Base-by-base conservation (phyloP, 1,139 yeast species). In the Candida sp. region DNA sequence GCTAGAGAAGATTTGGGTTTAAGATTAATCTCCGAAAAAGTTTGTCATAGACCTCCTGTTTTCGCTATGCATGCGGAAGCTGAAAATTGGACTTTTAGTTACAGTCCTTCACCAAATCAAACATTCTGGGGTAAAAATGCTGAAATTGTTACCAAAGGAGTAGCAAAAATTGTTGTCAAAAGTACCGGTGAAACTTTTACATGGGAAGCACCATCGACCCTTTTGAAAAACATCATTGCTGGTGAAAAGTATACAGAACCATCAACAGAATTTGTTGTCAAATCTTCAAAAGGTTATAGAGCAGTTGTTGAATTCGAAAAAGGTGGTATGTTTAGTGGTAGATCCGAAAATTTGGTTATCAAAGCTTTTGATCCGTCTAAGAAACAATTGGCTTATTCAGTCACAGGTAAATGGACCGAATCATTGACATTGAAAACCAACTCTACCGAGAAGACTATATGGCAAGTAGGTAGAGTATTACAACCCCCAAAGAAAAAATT, bases 221-320 rank as follows among this genome's bases (percentile, higher is more conserved):
- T 88, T 58, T 68, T 93, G 57, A 84, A 93, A 55, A 91, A 91
- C 57, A 75, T 93, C 43, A 83, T 93, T 57, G 96, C 97, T 3
- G 99, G 99, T 27, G 98, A 93, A 56, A 87, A 89, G 61, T 93
- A 90, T 61, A 73, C 89, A 11, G 99, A 93, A 60, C 99, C 99
- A 2, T 73, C 77, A 2, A 85, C 89, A 7, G 64, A 82, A 3
- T 73, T 89, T 50, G 80, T 84, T 0, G 74, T 93, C 4, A 77
- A 78, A 41, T 81, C 93, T 3, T 79, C 89, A 2, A 70, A 68
- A 15, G 96, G 96, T 0, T 73, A 76, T 39, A 78, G 73, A 49
- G 88, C 96, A 1, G 75, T 77, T 5, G 81, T 87, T 23, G 87
- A 81, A 41, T 91, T 87, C 67, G 87, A 88, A 43, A 66, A 75